Evolutionary conservation across 768 basidiomycete species (phyloP), one percentile per base, ranked within the genome.

Genomic region (Trametes coccinea): DNA sequence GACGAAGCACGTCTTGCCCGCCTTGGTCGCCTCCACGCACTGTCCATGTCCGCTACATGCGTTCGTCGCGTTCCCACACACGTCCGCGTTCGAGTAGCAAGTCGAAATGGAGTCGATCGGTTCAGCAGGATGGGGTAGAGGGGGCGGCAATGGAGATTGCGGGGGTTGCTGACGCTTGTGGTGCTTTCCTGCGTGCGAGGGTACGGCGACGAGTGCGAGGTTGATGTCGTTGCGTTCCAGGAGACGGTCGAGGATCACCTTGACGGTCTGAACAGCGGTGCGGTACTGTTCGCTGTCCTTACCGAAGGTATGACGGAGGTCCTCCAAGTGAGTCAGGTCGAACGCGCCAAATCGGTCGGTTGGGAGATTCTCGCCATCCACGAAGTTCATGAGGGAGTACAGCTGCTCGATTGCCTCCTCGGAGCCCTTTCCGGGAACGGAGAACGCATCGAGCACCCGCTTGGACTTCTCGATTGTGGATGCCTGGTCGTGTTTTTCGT

Each of bases 21-120:
- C 82, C 65, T 85, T 86, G 49, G 76, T 82, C 33, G 84, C 84
- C 57, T 78, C 71, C 16, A 82, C 78, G 66, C 92, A 94, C 62
- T 82, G 68, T 0, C 92, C 92, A 51, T 84, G 80, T 8, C 88
- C 87, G 7, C 87, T 89, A 71, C 92, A 94, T 27, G 77, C 68
- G 50, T 77, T 78, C 6, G 92, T 94, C 51, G 78, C 77, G 64
- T 87, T 84, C 30, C 70, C 74, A 72, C 92, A 94, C 0, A 77
- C 72, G 27, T 83, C 79, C 17, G 73, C 72, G 27, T 82, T 79
- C 2, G 75, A 67, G 69, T 84, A 87, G 75, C 92, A 94, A 5
- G 84, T 82, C 13, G 86, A 83, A 33, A 85, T 71, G 40, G 80
- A 80, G 55, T 81, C 81, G 55, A 87, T 82, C 2, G 87, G 87